Evolutionary conservation across 2,329 filamentous ascomycete genomes (phyloP), one percentile per base, ranked within the genome.

Genomic region (Ophiocordyceps camponoti-leonardi): DNA sequence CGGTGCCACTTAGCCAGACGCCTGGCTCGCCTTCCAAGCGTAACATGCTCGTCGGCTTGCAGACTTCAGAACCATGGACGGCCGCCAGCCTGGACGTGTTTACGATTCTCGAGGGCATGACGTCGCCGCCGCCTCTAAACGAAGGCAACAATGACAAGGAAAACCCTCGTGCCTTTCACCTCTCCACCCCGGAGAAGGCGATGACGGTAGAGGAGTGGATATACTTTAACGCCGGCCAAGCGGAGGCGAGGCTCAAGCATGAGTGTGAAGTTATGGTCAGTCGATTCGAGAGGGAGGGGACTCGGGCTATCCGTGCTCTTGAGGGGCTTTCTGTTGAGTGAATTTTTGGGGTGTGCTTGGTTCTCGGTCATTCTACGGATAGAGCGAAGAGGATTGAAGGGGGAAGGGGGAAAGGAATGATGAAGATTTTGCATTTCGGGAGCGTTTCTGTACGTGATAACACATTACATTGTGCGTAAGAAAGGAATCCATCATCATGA

Each of bases 191-290:
- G 0, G 92, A 96, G 66, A 87, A 83, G 67, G 69, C 73, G 35
- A 94, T 98, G 88, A 90, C 80, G 6, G 86, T 96, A 0, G 86
- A 94, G 60, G 80, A 95, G 61, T 98, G 90, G 86, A 83, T 98
- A 37, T 69, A 79, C 47, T 75, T 81, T 62, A 88, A 92, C 52
- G 92, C 92, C 0, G 73, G 74, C 49, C 71, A 81, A 57, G 86
- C 85, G 0, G 88, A 96, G 66, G 77, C 80, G 61, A 81, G 79
- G 59, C 67, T 98, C 46, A 81, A 81, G 56, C 66, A 72, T 33
- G 83, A 93, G 58, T 94, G 87, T 56, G 90, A 96, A 66, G 67
- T 77, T 23, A 75, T 94, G 61, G 86, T 98, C 6, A 75, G 72
- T 48, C 69, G 75, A 10, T 96, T 96, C 60, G 90, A 96, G 65